Base-by-base conservation (phyloP, 768 basidiomycete species). In the Krasilnikovozyma curviuscula region DNA sequence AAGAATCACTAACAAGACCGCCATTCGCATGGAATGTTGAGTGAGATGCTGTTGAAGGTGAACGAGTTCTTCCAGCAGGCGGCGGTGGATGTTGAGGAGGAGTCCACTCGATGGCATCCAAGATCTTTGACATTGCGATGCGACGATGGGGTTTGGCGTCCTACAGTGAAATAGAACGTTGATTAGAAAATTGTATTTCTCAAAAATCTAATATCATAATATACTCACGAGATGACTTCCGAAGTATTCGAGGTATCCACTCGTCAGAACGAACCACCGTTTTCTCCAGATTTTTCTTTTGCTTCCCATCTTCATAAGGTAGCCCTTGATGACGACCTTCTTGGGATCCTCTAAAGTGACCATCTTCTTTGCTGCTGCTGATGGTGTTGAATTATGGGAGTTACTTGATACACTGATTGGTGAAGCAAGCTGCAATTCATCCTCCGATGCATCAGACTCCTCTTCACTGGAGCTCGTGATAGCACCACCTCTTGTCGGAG, bases 211-310 rank as follows among this genome's bases (percentile, higher is more conserved):
- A n/a, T n/a, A n/a, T n/a, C n/a, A 34, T 14, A 16, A 31, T 7
- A 16, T 13, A 70, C 78, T 54, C 59, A 91, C 89, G 88, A 97
- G 97, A 68, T 98, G 93, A 62, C 81, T 88, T 41, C 77, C 77
- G 9, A 77, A 79, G 67, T 98, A 98, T 30, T 84, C 67, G 45
- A 98, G 67, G 60, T 78, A 81, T 58, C 86, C 83, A 32, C 78
- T 77, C 32, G 79, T 85, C n/a, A 98, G 69, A 31, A 83, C 78
- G 58, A 98, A 97, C 91, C 89, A 97, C 25, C 93, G 69, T 66
- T 98, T 97, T 48, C 86, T 73, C 93, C 93, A 98, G 55, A 77
- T 83, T 57, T 82, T 79, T 59, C 91, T 75, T 56, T 89, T 85
- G 37, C 79, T 79, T 24, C 85, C 88, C 63, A 85, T 88, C 61